Percentiles rank a stretch among this genome's conserved stretches.
phyloP scores from a whole-genome alignment of 148 eudicot genomes.

The Diospyros kaki region DNA sequence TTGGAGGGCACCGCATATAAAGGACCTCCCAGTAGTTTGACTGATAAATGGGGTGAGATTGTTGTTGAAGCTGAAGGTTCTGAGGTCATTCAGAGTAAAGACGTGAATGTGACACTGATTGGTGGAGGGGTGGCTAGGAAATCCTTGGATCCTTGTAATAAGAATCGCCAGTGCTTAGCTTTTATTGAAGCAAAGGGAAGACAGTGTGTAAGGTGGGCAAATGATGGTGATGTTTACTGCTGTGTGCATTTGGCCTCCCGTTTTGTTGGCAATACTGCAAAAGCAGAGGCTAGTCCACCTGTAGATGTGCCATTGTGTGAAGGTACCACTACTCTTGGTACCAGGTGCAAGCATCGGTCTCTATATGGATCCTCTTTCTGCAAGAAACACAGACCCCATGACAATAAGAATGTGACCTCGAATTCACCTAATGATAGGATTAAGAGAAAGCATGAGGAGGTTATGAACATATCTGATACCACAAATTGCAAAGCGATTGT shows the following conservation, averaged over 20 bases:
- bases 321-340: constrained; percentile 78
- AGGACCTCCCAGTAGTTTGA: constrained; percentile 15
- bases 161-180: constrained; percentile 69
- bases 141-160: constrained; percentile 30
- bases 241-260: constrained; percentile 88
- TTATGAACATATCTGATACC: constrained; percentile 24
- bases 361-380: constrained; percentile 65
- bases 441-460: constrained; percentile 57
- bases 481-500: constrained; percentile 36
- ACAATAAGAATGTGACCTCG: constrained; percentile 27
- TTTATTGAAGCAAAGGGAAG: constrained; percentile 90
- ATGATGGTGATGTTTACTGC: constrained; percentile 86
- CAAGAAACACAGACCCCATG: constrained; percentile 72
- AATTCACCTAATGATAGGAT: constrained; percentile 35
- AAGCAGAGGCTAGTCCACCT: constrained; percentile 38
- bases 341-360: constrained; percentile 84
- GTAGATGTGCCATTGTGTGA: constrained; percentile 62
- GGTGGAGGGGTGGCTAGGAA: constrained; percentile 33
- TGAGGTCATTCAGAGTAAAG: constrained; percentile 31
- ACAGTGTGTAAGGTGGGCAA: constrained; percentile 94
- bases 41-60: constrained; percentile 50
- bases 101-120: constrained; percentile 22
- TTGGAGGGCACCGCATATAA: constrained; percentile 23
- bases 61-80: constrained; percentile 41
- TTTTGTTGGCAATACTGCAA: constrained; percentile 33